Evolutionary conservation across 805 yeast species (phyloP).

Genomic region (Limtongia smithiae): DNA sequence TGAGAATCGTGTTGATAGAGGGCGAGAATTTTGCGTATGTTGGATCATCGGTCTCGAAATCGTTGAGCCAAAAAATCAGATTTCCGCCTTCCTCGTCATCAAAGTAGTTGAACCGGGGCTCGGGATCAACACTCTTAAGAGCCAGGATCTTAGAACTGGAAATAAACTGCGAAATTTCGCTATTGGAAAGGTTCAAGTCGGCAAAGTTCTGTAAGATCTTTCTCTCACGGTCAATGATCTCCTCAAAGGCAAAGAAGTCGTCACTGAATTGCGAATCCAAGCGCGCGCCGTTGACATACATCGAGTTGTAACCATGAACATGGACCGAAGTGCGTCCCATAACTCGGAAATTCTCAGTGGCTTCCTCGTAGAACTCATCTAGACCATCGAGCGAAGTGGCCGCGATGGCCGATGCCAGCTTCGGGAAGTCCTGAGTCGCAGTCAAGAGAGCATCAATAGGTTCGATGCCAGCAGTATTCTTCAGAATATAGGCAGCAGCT

Average conservation of each 20-base stretch:
- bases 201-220: slow-evolving; percentile 32
- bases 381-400: slow-evolving; percentile 22
- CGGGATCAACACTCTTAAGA: slow-evolving; percentile 10
- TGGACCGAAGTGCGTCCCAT: slow-evolving; percentile 14
- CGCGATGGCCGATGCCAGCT: slow-evolving; percentile 44
- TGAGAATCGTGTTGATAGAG: slow-evolving; percentile 48
- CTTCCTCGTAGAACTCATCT: slow-evolving; percentile 27
- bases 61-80: slow-evolving; percentile 67
- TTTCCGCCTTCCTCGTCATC: slow-evolving; percentile 30
- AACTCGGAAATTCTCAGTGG: slow-evolving; percentile 25
- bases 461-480: slow-evolving; percentile 27
- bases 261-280: slow-evolving; percentile 40
- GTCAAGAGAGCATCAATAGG: slow-evolving; percentile 42
- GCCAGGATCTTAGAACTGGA: slow-evolving; percentile 27
- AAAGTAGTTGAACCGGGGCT: slow-evolving; percentile 38
- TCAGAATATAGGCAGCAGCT: slow-evolving; percentile 39
- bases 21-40: slow-evolving; percentile 46
- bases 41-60: slow-evolving; percentile 59
- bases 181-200: slow-evolving; percentile 38
- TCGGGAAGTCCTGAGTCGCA: slow-evolving; percentile 54
- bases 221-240: slow-evolving; percentile 42
- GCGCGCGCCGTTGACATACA: slow-evolving; percentile 68
- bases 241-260: slow-evolving; percentile 36
- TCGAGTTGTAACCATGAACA: slow-evolving; percentile 33
- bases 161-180: slow-evolving; percentile 40